Evolutionary conservation across 2,329 filamentous ascomycete species (phyloP).

Genomic region (Fusarium sp.): DNA sequence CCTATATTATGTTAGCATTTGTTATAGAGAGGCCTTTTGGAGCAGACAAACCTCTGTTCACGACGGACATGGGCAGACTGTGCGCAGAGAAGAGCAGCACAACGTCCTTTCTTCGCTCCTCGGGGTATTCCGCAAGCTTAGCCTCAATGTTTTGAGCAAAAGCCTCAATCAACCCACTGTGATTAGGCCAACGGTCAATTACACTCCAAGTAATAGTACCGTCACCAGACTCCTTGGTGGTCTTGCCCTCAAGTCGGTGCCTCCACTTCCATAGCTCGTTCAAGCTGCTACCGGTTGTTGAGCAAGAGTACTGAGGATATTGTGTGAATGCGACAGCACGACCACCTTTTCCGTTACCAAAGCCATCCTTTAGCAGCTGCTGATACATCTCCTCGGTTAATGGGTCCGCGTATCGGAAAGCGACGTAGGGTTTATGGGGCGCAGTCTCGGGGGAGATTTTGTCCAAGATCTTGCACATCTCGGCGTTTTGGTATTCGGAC

Average conservation of each 20-base stretch:
- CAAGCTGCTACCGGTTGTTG: constrained; percentile 93
- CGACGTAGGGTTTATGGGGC: constrained; percentile 96
- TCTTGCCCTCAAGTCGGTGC: constrained; percentile 84
- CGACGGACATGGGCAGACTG: constrained; percentile 95
- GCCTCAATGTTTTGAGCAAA: constrained; percentile 93
- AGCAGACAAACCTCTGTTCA: constrained; percentile 77
- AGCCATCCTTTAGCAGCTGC: constrained; percentile 85
- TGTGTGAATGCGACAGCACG: constrained; percentile 97
- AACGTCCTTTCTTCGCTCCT: constrained; percentile 81
- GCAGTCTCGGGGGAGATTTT: constrained; percentile 90
- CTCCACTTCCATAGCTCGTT: constrained; percentile 99
- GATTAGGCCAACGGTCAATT: constrained; percentile 97
- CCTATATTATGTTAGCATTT: constrained; percentile 61
- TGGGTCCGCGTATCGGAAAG: constrained; percentile 94
- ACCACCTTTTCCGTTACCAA: constrained; percentile 89
- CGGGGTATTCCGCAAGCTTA: constrained; percentile 84
- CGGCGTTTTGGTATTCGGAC: constrained; percentile 92
- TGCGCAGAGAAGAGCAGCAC: constrained; percentile 95
- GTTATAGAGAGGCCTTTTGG: neutral
- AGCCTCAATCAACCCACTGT: constrained; percentile 88
- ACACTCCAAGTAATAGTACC: constrained; percentile 95
- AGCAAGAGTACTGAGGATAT: constrained; percentile 98
- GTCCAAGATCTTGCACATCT: constrained; percentile 98
- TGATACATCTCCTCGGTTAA: constrained; percentile 95
- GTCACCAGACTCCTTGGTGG: constrained; percentile 60